phyloP scores from a whole-genome alignment of 768 basidiomycete species.

The Epithele typhae region DNA sequence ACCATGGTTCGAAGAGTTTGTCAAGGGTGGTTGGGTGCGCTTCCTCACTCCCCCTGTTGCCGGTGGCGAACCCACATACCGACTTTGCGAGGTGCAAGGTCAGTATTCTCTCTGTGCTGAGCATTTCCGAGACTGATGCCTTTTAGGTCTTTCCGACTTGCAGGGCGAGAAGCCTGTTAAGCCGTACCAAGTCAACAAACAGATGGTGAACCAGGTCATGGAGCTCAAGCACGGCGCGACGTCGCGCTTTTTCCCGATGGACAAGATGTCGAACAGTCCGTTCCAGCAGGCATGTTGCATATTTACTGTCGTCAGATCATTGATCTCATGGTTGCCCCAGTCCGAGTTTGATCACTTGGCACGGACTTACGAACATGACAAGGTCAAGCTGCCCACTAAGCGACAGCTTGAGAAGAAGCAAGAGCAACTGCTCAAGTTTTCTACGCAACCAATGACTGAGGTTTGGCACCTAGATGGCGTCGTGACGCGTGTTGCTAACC shows the following conservation, averaged over 20 bases:
- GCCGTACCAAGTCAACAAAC: conserved; percentile 70
- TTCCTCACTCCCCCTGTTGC: conserved; percentile 68
- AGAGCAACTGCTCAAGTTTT: conserved; percentile 54
- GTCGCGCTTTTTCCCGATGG: conserved; percentile 63
- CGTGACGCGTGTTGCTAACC: too few relatives aligned
- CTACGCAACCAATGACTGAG: conserved; percentile 71
- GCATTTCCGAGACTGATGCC: too few relatives aligned
- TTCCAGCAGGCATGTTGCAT: conserved; percentile 64
- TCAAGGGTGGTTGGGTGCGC: conserved; percentile 83
- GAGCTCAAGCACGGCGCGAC: conserved; percentile 77
- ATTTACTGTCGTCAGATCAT: too few relatives aligned
- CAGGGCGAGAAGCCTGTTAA: too few relatives aligned
- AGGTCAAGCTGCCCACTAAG: conserved; percentile 64
- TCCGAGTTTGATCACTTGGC: conserved; percentile 67
- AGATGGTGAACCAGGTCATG: conserved; percentile 58
- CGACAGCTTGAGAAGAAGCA: conserved; percentile 62
- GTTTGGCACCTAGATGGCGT: conserved; percentile 32
- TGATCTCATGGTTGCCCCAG: too few relatives aligned
- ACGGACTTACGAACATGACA: conserved; percentile 41
- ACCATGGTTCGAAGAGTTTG: conserved; percentile 85
- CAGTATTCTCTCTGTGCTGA: conserved; percentile 32
- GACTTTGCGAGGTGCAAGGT: conserved; percentile 81
- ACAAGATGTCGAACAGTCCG: conserved; percentile 75
- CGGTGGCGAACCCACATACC: conserved; percentile 60
- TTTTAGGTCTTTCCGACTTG: too few relatives aligned